phyloP scores from a whole-genome alignment of 1,284 basidiomycete species.

The Cerioporus squamosus region DNA sequence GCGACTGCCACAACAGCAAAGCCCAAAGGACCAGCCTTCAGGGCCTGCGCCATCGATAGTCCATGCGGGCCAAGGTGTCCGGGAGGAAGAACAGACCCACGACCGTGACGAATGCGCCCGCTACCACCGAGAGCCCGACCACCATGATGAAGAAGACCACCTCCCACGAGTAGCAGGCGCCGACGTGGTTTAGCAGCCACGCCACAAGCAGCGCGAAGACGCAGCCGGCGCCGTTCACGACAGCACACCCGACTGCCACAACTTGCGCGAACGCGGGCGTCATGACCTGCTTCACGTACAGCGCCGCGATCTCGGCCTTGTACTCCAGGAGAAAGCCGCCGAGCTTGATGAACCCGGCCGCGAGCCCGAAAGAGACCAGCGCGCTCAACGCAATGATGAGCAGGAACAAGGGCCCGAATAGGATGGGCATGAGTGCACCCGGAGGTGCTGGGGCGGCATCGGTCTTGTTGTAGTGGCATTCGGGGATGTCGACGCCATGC shows the following conservation, averaged over 20 bases:
- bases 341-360: background rate
- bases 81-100: conserved; percentile 1
- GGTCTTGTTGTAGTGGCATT: no score
- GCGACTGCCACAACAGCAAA: background rate
- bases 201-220: background rate
- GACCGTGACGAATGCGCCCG: conserved; percentile 1
- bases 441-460: no score
- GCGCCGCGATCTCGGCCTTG: background rate
- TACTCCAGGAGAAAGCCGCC: conserved; percentile 1
- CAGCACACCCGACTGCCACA: background rate
- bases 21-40: background rate
- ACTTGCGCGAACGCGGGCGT: background rate
- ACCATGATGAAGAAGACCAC: background rate
- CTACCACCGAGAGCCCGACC: background rate
- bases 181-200: background rate
- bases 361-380: conserved; percentile 1
- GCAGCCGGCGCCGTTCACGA: background rate
- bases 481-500: no score
- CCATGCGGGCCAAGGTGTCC: background rate
- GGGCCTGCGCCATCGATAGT: background rate
- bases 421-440: background rate
- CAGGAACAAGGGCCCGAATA: background rate
- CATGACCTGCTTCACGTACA: background rate
- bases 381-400: background rate
- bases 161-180: no score